phyloP scores from a whole-genome alignment of 176 grass and related monocot species.

The Oryza glaberrima region DNA sequence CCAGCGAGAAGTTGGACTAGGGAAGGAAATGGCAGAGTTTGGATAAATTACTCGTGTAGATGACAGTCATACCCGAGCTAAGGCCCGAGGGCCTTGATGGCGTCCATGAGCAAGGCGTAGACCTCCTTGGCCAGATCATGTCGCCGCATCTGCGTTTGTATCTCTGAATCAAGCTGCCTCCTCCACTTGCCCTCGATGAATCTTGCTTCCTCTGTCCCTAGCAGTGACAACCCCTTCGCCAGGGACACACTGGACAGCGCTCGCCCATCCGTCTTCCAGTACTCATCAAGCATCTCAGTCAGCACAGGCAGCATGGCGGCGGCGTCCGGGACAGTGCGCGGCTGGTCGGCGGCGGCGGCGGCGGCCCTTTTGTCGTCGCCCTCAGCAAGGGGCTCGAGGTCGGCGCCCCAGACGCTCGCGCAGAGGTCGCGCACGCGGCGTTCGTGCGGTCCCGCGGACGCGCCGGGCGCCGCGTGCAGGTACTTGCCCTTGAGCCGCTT shows the following conservation, averaged over 20 bases:
- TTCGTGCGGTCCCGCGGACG: constrained; percentile 44
- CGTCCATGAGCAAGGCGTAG: constrained; percentile 54
- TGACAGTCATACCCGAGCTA: constrained; percentile 36
- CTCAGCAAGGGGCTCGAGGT: constrained; percentile 5
- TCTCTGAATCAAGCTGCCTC: constrained; percentile 64
- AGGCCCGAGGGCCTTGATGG: constrained; percentile 52
- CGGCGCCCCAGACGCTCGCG: constrained; percentile 56
- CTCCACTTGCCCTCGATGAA: constrained; percentile 63
- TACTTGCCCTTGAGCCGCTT: constrained; percentile 93
- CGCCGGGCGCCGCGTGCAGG: constrained; percentile 29
- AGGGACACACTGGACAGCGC: constrained; percentile 38
- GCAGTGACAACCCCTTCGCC: constrained; percentile 53
- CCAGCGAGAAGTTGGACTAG: constrained; percentile 5
- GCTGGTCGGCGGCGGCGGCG: neutral
- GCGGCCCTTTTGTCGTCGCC: constrained; percentile 14
- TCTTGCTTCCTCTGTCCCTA: constrained; percentile 39
- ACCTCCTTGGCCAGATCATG: constrained; percentile 80
- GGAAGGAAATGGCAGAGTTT: constrained; percentile 6
- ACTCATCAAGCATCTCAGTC: constrained; percentile 56
- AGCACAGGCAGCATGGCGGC: constrained; percentile 54
- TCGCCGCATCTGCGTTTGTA: constrained; percentile 51
- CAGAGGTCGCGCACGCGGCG: constrained; percentile 61
- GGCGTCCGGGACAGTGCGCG: constrained; percentile 40
- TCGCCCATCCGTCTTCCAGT: constrained; percentile 56
- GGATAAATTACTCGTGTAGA: neutral